phyloP scores from a whole-genome alignment of 352 stramenopile genomes.

The Globisporangium rhizosaccharum region DNA sequence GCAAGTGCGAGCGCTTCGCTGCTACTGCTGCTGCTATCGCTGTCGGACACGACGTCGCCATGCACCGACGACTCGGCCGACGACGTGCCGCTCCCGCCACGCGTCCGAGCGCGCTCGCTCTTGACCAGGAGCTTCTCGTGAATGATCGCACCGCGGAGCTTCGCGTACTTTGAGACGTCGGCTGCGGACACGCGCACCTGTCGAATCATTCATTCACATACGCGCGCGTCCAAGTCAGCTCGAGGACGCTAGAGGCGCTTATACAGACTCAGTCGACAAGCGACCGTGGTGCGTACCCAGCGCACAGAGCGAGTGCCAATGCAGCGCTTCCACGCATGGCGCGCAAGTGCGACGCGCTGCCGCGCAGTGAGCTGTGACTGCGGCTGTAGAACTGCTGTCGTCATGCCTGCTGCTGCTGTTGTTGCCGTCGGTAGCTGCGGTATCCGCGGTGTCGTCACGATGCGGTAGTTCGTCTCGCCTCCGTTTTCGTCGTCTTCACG shows the following conservation, averaged over 20 bases:
- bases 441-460: constrained; percentile 25
- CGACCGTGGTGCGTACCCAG: constrained; percentile 5
- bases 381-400: background rate
- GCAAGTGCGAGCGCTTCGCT: background rate
- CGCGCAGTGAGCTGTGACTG: constrained; percentile 29
- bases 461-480: constrained; percentile 20
- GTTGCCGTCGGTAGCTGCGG: constrained; percentile 1
- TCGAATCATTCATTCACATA: background rate
- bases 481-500: too few species aligned
- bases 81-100: background rate
- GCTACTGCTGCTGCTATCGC: background rate
- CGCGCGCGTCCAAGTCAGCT: background rate
- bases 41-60: constrained; percentile 1
- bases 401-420: background rate
- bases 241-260: background rate
- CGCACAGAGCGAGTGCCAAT: constrained; percentile 15
- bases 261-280: too few species aligned
- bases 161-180: constrained; percentile 19
- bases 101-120: background rate
- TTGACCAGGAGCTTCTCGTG: constrained; percentile 23
- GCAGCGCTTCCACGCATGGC: constrained; percentile 71
- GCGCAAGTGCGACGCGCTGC: constrained; percentile 46
- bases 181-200: constrained; percentile 31
- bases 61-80: constrained; percentile 7
- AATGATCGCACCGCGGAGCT: constrained; percentile 28